These are phyloP conservation scores for Cladosporium velox DNA, from an alignment of 2,329 filamentous ascomycete species.

Conservation along the genomic window DNA sequence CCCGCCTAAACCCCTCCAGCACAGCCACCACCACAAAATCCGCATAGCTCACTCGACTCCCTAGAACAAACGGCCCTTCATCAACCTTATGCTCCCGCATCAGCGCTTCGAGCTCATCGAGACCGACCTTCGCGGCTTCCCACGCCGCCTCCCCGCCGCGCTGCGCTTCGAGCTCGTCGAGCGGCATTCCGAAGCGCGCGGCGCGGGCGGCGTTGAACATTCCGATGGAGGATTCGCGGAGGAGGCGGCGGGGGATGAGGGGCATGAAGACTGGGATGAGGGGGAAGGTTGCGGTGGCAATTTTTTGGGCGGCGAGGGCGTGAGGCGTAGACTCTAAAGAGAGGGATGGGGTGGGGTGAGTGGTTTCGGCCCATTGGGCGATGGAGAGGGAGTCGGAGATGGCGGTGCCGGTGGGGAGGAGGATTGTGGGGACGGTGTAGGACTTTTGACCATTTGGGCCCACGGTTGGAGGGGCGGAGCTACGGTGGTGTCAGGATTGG, in stretches of 20 bases:
- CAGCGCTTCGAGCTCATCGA: slow-evolving; percentile 37
- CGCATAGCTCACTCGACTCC: slow-evolving; percentile 39
- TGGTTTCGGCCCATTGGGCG: slow-evolving; percentile 46
- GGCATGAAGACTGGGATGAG: slow-evolving; percentile 41
- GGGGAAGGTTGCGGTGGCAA: slow-evolving; percentile 3
- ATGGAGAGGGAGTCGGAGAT: slow-evolving; percentile 47
- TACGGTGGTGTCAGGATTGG: slow-evolving; percentile 9
- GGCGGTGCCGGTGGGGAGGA: slow-evolving; percentile 39
- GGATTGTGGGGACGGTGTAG: slow-evolving; percentile 48
- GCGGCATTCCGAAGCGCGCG: slow-evolving; percentile 36
- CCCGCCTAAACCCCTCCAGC: slow-evolving; percentile 31
- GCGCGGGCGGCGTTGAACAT: slow-evolving; percentile 46
- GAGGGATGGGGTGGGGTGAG: slow-evolving; percentile 39
- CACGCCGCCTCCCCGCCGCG: slow-evolving; percentile 37
- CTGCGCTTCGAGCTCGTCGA: slow-evolving; percentile 39
- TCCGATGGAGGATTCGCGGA: slow-evolving; percentile 41
- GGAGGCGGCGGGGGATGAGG: slow-evolving; percentile 40
- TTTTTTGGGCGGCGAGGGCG: slow-evolving; percentile 29
- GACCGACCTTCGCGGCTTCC: slow-evolving; percentile 30
- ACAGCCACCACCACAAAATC: slow-evolving; percentile 46
- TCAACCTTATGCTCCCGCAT: slow-evolving; percentile 30
- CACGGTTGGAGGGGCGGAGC: slow-evolving; percentile 1
- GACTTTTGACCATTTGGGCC: slow-evolving; percentile 21
- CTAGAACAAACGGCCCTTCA: slow-evolving; percentile 45
- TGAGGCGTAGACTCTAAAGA: slow-evolving; percentile 35